Evolutionary conservation across 1,284 basidiomycete genomes (phyloP), one percentile per base, ranked within the genome.

Genomic region (Microbotryomycetes sp.): DNA sequence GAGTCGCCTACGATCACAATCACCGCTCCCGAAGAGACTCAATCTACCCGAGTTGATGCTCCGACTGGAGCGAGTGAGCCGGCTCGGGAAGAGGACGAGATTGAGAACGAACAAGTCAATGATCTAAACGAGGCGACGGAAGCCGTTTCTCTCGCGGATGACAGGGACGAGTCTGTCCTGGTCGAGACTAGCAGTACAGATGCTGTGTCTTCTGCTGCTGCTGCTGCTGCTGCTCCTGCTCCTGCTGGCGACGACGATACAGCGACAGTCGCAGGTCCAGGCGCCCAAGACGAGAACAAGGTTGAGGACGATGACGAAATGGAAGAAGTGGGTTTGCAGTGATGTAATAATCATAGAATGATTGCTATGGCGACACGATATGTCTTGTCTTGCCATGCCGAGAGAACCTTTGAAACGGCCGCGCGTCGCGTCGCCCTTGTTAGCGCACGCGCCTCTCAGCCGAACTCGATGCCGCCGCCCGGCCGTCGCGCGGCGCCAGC

Each of bases 21-120:
- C 18, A 45, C 45, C 24, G 52, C 46, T 31, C 55, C 55, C 11
- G 21, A 59, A 23, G 52, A 59, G 52, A 16, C 35, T 15, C 53
- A 27, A 7, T 11, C 35, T 28, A 26, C 45, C 16, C 35, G 6
- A 24, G 21, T 18, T 16, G 47, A 54, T 13, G 27, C 52, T 5
- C 18, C 21, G 3, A 4, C 18, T 2, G 56, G 26, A 23, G 48
- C 4, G 24, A 31, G 16, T 5, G 35, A 57, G 27, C 28, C 23
- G 24, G 29, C 3, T 9, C 21, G 28, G 31, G 4, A 21, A 18
- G 31, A 13, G 47, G 15, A 29, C 16, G 50, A 52, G 31, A 31
- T n/a, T 15, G 28, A n/a, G 30, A 23, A 3, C 1, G 49, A 30
- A 30, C 11, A 58, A 28, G 24, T 45, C 4, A 5, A 11, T 30